Percentiles rank a stretch among this genome's conserved stretches.
Evolutionary conservation across 108 stramenopile genomes (phyloP).

Genomic region (Cyclotella kingstonii): DNA sequence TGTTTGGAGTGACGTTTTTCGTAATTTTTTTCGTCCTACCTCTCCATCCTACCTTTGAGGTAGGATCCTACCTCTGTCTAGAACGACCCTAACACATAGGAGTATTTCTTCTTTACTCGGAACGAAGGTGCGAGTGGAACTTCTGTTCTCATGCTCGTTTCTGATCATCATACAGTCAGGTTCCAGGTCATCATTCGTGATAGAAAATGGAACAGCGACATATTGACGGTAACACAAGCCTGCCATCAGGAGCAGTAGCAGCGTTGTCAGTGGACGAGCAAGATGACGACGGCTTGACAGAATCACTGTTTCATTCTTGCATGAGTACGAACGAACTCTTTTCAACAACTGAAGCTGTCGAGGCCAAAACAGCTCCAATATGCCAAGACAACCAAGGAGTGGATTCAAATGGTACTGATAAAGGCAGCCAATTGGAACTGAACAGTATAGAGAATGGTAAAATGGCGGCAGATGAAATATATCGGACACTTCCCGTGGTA

Average conservation of each 20-base stretch:
- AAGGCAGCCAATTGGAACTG: neutral
- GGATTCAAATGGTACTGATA: neutral
- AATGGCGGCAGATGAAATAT: no score
- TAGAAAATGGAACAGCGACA: neutral
- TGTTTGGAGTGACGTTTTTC: no score
- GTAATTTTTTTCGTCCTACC: no score
- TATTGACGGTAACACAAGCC: neutral
- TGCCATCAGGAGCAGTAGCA: neutral
- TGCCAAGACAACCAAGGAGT: neutral
- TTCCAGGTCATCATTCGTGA: neutral
- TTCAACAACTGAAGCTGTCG: neutral
- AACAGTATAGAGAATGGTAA: neutral
- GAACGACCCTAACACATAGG: no score
- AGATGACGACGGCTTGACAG: slow-evolving; percentile 12
- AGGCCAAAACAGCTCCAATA: neutral
- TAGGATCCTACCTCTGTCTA: no score
- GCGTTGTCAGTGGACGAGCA: neutral
- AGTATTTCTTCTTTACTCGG: no score
- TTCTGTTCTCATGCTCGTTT: neutral
- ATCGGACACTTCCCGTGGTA: neutral
- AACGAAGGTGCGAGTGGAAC: no score
- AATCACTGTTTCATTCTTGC: slow-evolving; percentile 36
- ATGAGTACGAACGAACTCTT: slow-evolving; percentile 15
- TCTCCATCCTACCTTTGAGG: no score
- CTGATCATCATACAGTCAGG: neutral